Evolutionary conservation across 768 basidiomycete species (phyloP), one percentile per base, ranked within the genome.

Genomic region (Daedaleopsis sinensis): DNA sequence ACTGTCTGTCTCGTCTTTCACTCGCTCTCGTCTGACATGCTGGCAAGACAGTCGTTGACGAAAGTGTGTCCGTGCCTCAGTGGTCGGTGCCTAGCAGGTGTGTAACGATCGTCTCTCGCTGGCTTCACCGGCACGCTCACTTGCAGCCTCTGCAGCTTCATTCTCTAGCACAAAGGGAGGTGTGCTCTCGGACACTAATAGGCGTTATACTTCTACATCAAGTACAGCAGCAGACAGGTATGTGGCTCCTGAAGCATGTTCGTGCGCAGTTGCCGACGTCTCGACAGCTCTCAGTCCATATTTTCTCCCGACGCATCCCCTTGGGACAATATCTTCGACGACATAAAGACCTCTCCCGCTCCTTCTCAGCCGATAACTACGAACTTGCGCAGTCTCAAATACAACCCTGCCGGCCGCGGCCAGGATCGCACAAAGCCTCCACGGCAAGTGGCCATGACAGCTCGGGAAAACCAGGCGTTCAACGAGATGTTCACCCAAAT

Each of bases 401-500:
- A 42, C 39, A 12, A 42, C 39, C 39, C n/a, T 48, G 23, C 58
- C 56, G 23, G 52, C n/a, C 23, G 23, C 7, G 18, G 58, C 3
- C 43, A 49, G 8, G 55, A 39, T 63, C 38, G 57, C 39, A 44
- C 57, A 9, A 63, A 67, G 8, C 79, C 80, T 42, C 80, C 79
- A 27, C 86, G 88, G 63, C 5, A 3, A 5, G 50, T 51, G 19
- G 76, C 84, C 19, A 85, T 91, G 81, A 90, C 89, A 0, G 85
- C 84, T 0, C 81, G 82, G 48, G 91, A 93, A 75, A 79, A 81
- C 59, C 79, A 69, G 59, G 84, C 83, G 5, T 88, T 93, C 65
- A 83, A 89, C 67, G 85, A 87, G 35, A 88, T 92, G 82, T 90
- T 92, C 65, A 79, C 85, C 66, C 73, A 88, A 74, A 84, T 92